Evolutionary conservation across 148 eudicot genomes (phyloP).

Genomic region (Amaranthus hypochondriacus): DNA sequence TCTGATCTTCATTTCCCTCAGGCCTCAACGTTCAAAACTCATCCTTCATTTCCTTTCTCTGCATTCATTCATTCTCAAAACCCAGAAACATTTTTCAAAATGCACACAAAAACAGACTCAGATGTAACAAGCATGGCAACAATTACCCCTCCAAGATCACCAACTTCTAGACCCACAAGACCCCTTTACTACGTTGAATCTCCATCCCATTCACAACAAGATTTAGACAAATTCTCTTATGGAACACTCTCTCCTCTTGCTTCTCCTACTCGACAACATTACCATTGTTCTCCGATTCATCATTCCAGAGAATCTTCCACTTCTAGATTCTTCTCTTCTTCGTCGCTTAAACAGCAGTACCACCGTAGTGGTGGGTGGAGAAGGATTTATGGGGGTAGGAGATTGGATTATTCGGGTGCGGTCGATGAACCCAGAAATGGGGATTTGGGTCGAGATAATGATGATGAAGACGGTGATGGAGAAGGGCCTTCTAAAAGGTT

Average conservation of each 20-base stretch:
- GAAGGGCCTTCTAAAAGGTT: slow-evolving; percentile 37
- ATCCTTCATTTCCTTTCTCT: background rate
- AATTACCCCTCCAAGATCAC: slow-evolving; percentile 64
- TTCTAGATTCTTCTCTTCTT: slow-evolving; percentile 58
- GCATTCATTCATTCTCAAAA: slow-evolving; percentile 3
- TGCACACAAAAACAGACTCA: slow-evolving; percentile 79
- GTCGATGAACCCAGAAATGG: slow-evolving; percentile 17
- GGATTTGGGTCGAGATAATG: slow-evolving; percentile 14
- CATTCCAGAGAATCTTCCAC: slow-evolving; percentile 80
- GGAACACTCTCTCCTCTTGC: slow-evolving; percentile 46
- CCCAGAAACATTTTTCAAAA: background rate
- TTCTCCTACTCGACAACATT: slow-evolving; percentile 46
- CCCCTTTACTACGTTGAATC: slow-evolving; percentile 80
- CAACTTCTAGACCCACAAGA: slow-evolving; percentile 25
- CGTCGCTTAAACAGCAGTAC: slow-evolving; percentile 22
- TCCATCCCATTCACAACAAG: slow-evolving; percentile 51
- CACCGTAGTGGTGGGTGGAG: slow-evolving; percentile 34
- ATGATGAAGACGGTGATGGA: slow-evolving; percentile 12
- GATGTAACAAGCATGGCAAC: slow-evolving; percentile 66
- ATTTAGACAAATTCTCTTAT: slow-evolving; percentile 48
- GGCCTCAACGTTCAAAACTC: background rate
- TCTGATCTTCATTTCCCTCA: background rate
- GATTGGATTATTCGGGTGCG: slow-evolving; percentile 14
- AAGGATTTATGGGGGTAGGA: slow-evolving; percentile 24
- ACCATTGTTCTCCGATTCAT: slow-evolving; percentile 76